These are phyloP conservation scores for Casuarina glauca DNA, from an alignment of 306 rosid species.

Conservation along the genomic window DNA sequence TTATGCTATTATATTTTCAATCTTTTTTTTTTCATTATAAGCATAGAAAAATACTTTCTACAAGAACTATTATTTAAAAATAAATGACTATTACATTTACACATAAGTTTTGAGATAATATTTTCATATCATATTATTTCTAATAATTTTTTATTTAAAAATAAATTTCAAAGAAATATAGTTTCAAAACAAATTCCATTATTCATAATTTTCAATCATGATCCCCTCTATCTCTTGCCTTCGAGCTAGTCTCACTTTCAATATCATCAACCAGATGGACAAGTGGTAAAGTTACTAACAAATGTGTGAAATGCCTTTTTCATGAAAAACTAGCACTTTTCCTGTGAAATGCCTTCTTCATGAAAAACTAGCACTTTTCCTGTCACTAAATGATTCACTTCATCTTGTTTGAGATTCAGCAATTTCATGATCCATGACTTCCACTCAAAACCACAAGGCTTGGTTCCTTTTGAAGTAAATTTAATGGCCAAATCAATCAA, in stretches of 20 bases:
- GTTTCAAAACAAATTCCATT: no score
- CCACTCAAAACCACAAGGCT: conserved; percentile 15
- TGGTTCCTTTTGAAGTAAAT: conserved; percentile 28
- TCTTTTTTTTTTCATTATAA: no score
- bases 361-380: no score
- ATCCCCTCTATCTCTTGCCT: conserved; percentile 91
- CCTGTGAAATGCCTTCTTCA: no score
- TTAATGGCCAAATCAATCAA: conserved; percentile 4
- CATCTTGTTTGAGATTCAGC: conserved; percentile 16
- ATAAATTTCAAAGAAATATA: conserved; percentile 39
- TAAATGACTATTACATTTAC: no score
- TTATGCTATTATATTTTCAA: no score
- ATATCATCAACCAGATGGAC: conserved; percentile 36
- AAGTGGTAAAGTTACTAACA: conserved; percentile 34
- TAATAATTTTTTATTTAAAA: no score
- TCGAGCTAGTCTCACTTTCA: conserved; percentile 59
- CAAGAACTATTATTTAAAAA: no score
- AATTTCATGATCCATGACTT: conserved; percentile 38
- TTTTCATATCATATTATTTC: no score
- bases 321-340: conserved; percentile 41
- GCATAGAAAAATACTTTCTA: no score
- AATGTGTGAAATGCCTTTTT: conserved; percentile 54
- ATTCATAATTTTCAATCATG: conserved; percentile 24
- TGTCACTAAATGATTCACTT: conserved; percentile 1
- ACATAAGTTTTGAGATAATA: no score